A percentile compares a stretch with the other conserved stretches of the same genome.
phyloP scores from a whole-genome alignment of 148 eudicot genomes.

The Nyssa sinensis region DNA sequence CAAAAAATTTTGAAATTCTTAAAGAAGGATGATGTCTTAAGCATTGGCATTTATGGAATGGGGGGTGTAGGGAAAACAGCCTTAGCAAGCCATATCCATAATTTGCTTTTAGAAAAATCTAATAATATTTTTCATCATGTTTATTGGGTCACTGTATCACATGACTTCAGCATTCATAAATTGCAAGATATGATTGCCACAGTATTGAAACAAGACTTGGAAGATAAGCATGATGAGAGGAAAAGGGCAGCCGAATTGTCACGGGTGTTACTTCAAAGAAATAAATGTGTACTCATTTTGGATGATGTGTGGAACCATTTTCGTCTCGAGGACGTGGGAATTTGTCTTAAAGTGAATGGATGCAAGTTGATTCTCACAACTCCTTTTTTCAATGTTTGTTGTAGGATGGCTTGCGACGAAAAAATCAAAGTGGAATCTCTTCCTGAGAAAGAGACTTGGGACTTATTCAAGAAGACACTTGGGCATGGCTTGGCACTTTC shows the following conservation, averaged over 20 bases:
- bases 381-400: slow-evolving; percentile 8
- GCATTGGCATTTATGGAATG: slow-evolving; percentile 11
- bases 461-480: slow-evolving; percentile 1
- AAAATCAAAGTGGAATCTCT: slow-evolving; percentile 6
- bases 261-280: neutral
- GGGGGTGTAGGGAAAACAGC: neutral
- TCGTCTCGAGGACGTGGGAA: slow-evolving; percentile 9
- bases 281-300: slow-evolving; percentile 10
- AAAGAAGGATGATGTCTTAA: no score
- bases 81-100: neutral
- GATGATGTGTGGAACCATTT: slow-evolving; percentile 17
- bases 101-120: neutral
- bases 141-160: slow-evolving; percentile 1
- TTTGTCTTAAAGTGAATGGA: neutral
- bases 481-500: neutral
- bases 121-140: neutral
- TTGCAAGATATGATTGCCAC: slow-evolving; percentile 7
- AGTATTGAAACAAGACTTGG: neutral
- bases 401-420: neutral
- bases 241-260: neutral
- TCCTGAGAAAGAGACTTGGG: slow-evolving; percentile 8
- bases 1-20: slow-evolving; percentile 6
- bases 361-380: slow-evolving; percentile 2
- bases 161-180: neutral
- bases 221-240: neutral